Evolutionary conservation across 2,329 filamentous ascomycete species (phyloP).

Genomic region (Hypocrella siamensis): DNA sequence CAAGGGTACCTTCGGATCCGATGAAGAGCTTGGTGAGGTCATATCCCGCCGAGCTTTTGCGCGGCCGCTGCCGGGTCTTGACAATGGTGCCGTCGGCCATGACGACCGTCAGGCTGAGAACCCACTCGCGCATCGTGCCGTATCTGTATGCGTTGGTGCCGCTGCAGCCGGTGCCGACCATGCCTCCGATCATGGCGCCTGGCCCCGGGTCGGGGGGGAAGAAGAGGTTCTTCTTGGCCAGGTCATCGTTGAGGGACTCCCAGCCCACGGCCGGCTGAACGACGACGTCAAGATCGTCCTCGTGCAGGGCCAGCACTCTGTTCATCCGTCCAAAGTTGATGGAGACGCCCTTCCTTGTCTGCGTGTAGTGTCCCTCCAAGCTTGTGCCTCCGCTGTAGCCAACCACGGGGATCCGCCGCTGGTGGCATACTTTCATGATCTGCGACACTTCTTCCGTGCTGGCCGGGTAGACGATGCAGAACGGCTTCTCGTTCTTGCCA

Average conservation of each 20-base stretch:
- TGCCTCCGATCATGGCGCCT: constrained; percentile 82
- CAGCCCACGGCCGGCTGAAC: constrained; percentile 75
- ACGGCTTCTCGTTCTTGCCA: constrained; percentile 33
- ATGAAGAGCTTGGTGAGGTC: constrained; percentile 83
- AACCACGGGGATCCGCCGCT: constrained; percentile 67
- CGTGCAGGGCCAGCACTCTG: constrained; percentile 60
- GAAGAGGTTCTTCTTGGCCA: constrained; percentile 62
- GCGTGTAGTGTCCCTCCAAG: constrained; percentile 76
- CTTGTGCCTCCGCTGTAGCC: constrained; percentile 80
- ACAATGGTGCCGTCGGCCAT: constrained; percentile 81
- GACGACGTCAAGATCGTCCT: constrained; percentile 60
- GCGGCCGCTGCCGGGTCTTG: constrained; percentile 73
- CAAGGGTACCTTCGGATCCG: constrained; percentile 81
- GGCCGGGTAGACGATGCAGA: constrained; percentile 60
- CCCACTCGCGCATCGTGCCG: constrained; percentile 92
- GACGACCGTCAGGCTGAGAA: constrained; percentile 72
- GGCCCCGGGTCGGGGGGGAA: constrained; percentile 87
- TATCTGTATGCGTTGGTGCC: constrained; percentile 88
- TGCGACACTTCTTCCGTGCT: constrained; percentile 71
- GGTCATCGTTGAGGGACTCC: constrained; percentile 69
- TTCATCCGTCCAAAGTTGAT: constrained; percentile 81
- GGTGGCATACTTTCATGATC: constrained; percentile 80
- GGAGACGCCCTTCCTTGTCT: constrained; percentile 69
- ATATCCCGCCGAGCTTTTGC: constrained; percentile 85
- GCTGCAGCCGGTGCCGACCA: constrained; percentile 58